phyloP scores from a whole-genome alignment of 768 basidiomycete genomes.

The Boletus insuetus region DNA sequence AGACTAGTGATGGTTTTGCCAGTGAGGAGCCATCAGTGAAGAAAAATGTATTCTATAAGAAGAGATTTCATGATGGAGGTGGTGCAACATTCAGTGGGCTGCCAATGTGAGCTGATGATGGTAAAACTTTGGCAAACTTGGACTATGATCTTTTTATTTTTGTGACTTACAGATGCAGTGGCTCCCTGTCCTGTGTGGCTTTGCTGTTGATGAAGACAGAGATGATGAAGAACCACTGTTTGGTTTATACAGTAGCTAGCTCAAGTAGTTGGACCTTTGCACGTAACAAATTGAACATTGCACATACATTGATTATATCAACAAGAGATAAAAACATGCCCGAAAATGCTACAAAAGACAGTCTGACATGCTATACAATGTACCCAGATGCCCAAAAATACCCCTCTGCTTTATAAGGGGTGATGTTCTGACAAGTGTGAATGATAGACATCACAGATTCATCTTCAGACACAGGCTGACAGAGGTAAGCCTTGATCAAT shows the following conservation, averaged over 20 bases:
- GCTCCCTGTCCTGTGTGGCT: neutral
- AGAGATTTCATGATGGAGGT: neutral
- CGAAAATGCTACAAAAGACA: no score
- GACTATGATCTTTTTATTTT: neutral
- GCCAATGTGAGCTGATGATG: neutral
- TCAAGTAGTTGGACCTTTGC: neutral
- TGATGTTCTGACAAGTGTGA: slow-evolving; percentile 1
- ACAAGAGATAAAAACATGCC: neutral
- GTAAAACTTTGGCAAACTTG: neutral
- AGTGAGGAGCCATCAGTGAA: neutral
- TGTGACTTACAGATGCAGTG: neutral
- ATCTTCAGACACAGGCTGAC: neutral
- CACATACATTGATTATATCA: neutral
- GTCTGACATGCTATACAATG: no score
- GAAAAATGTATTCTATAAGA: neutral
- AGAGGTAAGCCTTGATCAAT: neutral
- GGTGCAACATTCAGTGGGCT: neutral
- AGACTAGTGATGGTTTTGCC: neutral
- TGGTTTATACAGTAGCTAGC: neutral
- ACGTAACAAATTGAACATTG: neutral
- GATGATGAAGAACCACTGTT: neutral
- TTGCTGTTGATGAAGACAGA: neutral
- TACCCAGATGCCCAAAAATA: slow-evolving; percentile 5
- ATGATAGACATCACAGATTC: neutral
- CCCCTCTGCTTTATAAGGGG: neutral